Conservation (phyloP, 768 basidiomycete genomes). For the Rossbeevera mucosa region DNA sequence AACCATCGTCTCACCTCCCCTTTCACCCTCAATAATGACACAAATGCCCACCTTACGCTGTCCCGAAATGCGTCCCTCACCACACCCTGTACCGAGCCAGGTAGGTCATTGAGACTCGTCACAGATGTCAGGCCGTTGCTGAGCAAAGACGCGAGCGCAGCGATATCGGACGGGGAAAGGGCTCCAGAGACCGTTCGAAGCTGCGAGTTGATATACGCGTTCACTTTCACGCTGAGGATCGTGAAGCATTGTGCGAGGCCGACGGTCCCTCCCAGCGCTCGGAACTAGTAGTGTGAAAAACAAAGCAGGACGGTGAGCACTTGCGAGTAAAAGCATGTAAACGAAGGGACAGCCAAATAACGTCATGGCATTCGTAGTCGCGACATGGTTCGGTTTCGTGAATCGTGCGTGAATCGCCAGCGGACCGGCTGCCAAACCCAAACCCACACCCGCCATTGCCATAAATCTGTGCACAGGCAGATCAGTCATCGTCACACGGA, state of each 20-base stretch:
- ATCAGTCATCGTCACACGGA: background rate
- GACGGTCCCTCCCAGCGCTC: conserved; percentile 47
- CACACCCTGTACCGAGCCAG: conserved; percentile 30
- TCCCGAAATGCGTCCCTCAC: conserved; percentile 40
- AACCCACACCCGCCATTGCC: conserved; percentile 41
- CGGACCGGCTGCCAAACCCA: conserved; percentile 39
- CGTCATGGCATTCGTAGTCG: conserved; percentile 39
- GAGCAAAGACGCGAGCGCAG: conserved; percentile 22
- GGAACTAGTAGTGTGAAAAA: conserved; percentile 31
- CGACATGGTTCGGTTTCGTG: conserved; percentile 38
- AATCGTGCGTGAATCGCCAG: conserved; percentile 44
- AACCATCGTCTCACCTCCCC: background rate
- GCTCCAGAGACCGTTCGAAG: conserved; percentile 22
- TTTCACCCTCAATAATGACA: conserved; percentile 28
- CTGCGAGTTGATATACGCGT: conserved; percentile 25
- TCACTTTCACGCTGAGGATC: conserved; percentile 42
- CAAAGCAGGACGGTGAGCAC: background rate
- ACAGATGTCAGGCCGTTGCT: conserved; percentile 31
- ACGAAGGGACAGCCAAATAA: conserved; percentile 38
- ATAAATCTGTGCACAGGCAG: conserved; percentile 33
- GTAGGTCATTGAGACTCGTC: conserved; percentile 35
- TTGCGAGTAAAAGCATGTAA: rapidly evolving
- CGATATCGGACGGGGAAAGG: conserved; percentile 28
- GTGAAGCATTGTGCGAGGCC: conserved; percentile 52
- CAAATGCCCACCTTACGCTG: conserved; percentile 41